These are phyloP conservation scores for Coffea humblotiana DNA, from an alignment of 305 asterid genomes.

Conservation along the genomic window DNA sequence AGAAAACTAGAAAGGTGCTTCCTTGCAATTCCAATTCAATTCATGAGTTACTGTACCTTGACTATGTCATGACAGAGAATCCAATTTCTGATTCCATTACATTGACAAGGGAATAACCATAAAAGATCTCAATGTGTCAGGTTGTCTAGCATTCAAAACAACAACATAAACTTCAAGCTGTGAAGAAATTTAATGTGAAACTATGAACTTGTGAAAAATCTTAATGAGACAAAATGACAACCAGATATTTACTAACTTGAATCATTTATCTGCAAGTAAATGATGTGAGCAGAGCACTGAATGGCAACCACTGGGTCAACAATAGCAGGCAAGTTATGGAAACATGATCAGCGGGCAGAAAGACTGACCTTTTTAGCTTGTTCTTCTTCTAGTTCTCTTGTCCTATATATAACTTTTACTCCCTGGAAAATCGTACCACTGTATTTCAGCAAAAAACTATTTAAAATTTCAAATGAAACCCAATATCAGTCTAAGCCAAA, in stretches of 20 bases:
- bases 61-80: not conserved
- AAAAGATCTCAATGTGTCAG: not conserved
- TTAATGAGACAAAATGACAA: not conserved
- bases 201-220: too few relatives aligned
- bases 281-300: slow-evolving; percentile 6
- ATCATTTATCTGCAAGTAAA: not conserved
- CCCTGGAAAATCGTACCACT: slow-evolving; percentile 32
- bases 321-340: not conserved
- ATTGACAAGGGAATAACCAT: not conserved
- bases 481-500: not conserved
- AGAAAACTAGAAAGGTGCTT: not conserved
- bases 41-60: not conserved
- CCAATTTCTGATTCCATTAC: not conserved
- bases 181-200: not conserved
- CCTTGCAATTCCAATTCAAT: not conserved
- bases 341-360: not conserved
- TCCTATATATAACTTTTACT: slow-evolving; percentile 46
- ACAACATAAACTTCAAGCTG: too few relatives aligned
- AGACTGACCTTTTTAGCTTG: slow-evolving; percentile 45
- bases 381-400: slow-evolving; percentile 54
- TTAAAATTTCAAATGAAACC: not conserved
- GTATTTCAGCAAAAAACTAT: not conserved
- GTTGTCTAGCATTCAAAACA: not conserved
- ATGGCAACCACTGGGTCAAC: not conserved
- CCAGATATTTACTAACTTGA: not conserved